Evolutionary conservation across 2,329 filamentous ascomycete species (phyloP), one percentile per base, ranked within the genome.

Genomic region (Cytospora mali): DNA sequence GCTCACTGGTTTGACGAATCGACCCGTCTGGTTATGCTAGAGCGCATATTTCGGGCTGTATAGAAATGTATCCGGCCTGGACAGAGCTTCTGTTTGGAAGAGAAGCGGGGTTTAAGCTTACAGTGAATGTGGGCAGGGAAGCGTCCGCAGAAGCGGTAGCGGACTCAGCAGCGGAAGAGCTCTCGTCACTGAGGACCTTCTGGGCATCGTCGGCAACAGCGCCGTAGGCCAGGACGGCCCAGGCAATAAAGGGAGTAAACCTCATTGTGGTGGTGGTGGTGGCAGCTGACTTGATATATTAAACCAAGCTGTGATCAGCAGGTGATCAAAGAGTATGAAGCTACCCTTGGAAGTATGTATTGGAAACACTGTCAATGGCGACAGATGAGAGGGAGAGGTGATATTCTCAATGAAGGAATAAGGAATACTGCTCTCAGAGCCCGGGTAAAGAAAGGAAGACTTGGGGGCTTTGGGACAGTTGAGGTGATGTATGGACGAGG

Each of bases 91-190:
- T 56, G 28, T 57, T 55, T 27, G 21, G 23, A 55, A n/a, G 54
- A 55, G 31, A 14, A 21, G 48, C 59, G 49, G 56, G 63, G 48
- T 39, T 33, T 58, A 39, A 66, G 83, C 92, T 82, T 84, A 97
- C 93, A 68, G 93, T 96, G 75, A 97, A 97, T 62, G 87, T 91
- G 53, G 94, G 90, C 71, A 92, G 86, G 74, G 88, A 82, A 63
- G 89, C 80, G 56, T 84, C 77, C 56, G 83, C 81, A 61, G 85
- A 79, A 63, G 88, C 81, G 23, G 87, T 79, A 31, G 73, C 65
- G 55, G 82, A 79, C 68, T 83, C 79, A 58, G 76, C 75, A 57
- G 73, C 76, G 60, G 76, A 74, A 50, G 78, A 74, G 69, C 73
- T 76, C 66, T 81, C 78, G 61, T 82, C 81, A 67, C 76, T 79